Conservation (phyloP, 805 yeast genomes). For the Candida jianshihensis region DNA sequence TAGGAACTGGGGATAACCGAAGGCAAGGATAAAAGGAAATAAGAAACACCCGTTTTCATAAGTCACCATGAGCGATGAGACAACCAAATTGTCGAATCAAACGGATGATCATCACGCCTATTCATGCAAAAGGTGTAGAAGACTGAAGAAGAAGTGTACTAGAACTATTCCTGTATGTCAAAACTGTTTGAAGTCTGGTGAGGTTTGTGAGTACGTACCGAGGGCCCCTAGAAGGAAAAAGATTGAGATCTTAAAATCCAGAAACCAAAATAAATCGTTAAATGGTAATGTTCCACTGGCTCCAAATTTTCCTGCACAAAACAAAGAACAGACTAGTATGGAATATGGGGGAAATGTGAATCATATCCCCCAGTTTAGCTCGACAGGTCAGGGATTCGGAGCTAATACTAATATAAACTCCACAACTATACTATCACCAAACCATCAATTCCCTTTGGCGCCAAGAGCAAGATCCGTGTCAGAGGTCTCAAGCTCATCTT, state of each 20-base stretch:
- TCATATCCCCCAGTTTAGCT: no score
- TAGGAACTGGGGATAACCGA: no score
- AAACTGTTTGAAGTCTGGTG: constrained; percentile 34
- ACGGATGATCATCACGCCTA: constrained; percentile 18
- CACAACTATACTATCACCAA: not conserved
- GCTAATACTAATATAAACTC: not conserved
- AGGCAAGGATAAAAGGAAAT: no score
- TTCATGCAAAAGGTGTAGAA: constrained; percentile 41
- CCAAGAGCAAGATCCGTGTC: constrained; percentile 1
- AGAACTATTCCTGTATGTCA: constrained; percentile 36
- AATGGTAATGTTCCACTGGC: constrained; percentile 1
- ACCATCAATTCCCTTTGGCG: not conserved
- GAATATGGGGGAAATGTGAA: not conserved
- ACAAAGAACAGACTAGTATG: not conserved
- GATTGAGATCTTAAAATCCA: constrained; percentile 22
- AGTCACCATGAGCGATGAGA: no score
- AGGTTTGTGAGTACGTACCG: constrained; percentile 36
- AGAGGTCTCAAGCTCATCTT: not conserved
- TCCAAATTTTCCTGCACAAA: not conserved
- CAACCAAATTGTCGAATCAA: no score
- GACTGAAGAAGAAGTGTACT: constrained; percentile 43
- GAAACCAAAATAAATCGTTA: constrained; percentile 14
- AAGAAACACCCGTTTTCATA: no score
- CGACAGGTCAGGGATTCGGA: no score
- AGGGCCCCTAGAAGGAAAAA: constrained; percentile 34